These are phyloP conservation scores for Volvox carteri DNA, from an alignment of 163 green algal species.

Conservation along the genomic window DNA sequence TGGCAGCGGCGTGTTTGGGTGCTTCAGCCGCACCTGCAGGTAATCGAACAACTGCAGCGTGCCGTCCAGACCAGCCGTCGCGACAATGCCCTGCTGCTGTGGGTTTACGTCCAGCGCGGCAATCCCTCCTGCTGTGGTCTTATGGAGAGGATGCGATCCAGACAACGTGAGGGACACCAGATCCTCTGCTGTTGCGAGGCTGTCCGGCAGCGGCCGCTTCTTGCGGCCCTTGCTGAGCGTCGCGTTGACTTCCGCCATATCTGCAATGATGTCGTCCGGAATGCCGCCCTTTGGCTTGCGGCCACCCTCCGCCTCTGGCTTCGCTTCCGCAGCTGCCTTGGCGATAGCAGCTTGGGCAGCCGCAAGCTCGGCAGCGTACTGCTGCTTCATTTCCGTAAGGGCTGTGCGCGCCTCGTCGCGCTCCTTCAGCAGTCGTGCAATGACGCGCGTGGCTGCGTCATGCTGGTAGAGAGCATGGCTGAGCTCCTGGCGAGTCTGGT, in stretches of 20 bases:
- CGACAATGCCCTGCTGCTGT: constrained; percentile 64
- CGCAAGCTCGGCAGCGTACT: constrained; percentile 50
- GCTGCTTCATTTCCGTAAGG: constrained; percentile 64
- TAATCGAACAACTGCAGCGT: constrained; percentile 88
- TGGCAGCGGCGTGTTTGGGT: too few relatives aligned
- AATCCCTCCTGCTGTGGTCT: constrained; percentile 88
- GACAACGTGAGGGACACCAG: constrained; percentile 74
- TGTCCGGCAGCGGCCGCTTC: constrained; percentile 82
- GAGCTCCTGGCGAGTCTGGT: constrained; percentile 91
- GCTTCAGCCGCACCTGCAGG: constrained; percentile 56
- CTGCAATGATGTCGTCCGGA: constrained; percentile 51
- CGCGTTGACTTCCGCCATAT: constrained; percentile 51
- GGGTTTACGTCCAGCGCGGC: constrained; percentile 68
- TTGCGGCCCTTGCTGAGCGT: constrained; percentile 80
- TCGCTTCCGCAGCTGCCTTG: neutral
- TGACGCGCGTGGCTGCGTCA: constrained; percentile 94
- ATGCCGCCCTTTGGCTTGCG: constrained; percentile 68
- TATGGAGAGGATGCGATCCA: constrained; percentile 88
- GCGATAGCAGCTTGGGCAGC: constrained; percentile 25
- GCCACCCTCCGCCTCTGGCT: neutral
- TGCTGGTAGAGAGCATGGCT: constrained; percentile 95
- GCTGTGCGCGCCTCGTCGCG: constrained; percentile 71
- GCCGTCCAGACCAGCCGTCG: constrained; percentile 78
- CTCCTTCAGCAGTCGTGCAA: constrained; percentile 82
- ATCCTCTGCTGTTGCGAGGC: constrained; percentile 80